phyloP scores from a whole-genome alignment of 495 filamentous ascomycete genomes.

The Neurospora sp. region DNA sequence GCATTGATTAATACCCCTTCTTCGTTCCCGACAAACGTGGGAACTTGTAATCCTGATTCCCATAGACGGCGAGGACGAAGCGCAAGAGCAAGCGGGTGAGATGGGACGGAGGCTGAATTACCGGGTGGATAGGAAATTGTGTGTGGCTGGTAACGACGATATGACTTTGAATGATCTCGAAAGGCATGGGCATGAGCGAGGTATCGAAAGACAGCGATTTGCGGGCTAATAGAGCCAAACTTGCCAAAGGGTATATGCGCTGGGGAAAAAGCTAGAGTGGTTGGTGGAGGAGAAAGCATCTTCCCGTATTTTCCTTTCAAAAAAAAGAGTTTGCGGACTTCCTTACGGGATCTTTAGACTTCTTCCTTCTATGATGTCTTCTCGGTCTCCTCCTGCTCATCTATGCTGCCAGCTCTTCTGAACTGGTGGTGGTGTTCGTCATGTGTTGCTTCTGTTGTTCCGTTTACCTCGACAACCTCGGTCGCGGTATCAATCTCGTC shows the following conservation, averaged over 20 bases:
- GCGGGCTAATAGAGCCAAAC: neutral
- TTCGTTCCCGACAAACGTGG: neutral
- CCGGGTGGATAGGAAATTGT: neutral
- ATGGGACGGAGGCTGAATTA: neutral
- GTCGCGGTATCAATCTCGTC: neutral
- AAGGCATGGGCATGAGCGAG: neutral
- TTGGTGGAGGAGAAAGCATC: slow-evolving; percentile 3
- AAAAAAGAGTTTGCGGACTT: neutral
- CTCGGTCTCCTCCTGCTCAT: slow-evolving; percentile 51
- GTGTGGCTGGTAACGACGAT: neutral
- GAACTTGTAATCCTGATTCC: neutral
- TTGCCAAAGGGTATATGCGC: neutral
- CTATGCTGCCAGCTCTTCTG: slow-evolving; percentile 38
- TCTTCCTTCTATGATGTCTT: slow-evolving; percentile 24
- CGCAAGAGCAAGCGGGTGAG: neutral
- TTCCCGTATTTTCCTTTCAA: neutral
- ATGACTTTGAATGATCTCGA: neutral
- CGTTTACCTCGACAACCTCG: neutral
- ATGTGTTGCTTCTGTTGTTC: slow-evolving; percentile 2
- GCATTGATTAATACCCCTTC: slow-evolving; percentile 1
- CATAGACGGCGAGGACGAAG: neutral
- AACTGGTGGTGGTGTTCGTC: slow-evolving; percentile 29
- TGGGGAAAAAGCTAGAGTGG: slow-evolving; percentile 1
- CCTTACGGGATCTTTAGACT: neutral
- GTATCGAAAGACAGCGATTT: neutral